Evolutionary conservation across 2,329 filamentous ascomycete genomes (phyloP).

Genomic region (Neospermospora avenae): DNA sequence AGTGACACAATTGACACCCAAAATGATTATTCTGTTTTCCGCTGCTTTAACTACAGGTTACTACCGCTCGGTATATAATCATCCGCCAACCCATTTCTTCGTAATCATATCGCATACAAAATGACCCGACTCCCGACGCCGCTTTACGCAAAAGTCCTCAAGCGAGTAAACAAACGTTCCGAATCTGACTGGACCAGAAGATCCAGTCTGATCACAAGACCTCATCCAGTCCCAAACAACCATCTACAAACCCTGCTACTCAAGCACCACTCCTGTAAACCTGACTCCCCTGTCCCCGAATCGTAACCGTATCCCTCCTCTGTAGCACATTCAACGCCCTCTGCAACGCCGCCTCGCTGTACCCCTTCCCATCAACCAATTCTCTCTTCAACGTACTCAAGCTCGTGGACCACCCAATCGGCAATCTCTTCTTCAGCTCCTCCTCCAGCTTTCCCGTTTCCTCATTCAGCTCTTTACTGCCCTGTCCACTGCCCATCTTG

Average conservation of each 20-base stretch:
- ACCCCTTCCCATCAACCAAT: slow-evolving; percentile 88
- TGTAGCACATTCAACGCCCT: slow-evolving; percentile 83
- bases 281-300: slow-evolving; percentile 71
- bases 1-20: no score
- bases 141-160: no score
- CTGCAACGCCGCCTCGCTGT: slow-evolving; percentile 81
- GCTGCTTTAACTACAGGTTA: no score
- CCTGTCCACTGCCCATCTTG: slow-evolving; percentile 79
- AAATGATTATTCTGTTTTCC: no score
- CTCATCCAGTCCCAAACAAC: background rate
- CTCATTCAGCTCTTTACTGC: slow-evolving; percentile 85
- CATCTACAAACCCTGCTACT: background rate
- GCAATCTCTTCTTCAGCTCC: slow-evolving; percentile 80
- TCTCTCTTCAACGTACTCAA: slow-evolving; percentile 81
- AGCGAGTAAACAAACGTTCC: no score
- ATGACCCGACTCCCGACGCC: no score
- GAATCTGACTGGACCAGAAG: no score
- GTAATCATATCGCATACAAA: no score
- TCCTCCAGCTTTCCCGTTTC: slow-evolving; percentile 85
- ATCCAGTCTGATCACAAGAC: no score
- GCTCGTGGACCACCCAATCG: slow-evolving; percentile 94
- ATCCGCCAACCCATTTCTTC: no score
- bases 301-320: slow-evolving; percentile 80
- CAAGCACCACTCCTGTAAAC: slow-evolving; percentile 71
- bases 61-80: no score